Evolutionary conservation across 768 basidiomycete genomes (phyloP).

Genomic region (Amanita pseudoporphyria): DNA sequence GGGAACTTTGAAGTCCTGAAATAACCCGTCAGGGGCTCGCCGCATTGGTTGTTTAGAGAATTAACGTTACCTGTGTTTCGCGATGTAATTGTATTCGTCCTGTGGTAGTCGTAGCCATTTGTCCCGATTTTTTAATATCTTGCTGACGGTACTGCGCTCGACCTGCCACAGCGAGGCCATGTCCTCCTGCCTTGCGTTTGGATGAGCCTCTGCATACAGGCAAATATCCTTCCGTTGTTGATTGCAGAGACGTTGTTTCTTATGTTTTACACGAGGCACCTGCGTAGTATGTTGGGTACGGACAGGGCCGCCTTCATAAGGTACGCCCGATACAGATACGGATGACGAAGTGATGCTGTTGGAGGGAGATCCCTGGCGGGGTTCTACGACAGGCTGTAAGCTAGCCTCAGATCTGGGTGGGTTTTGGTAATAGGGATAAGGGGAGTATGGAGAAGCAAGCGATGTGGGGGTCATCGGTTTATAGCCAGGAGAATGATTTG

Average conservation of each 20-base stretch:
- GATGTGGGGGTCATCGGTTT: constrained; percentile 36
- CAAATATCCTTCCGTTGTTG: constrained; percentile 72
- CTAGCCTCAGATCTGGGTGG: constrained; percentile 38
- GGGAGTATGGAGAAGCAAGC: constrained; percentile 36
- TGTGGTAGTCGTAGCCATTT: constrained; percentile 68
- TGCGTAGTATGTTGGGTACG: constrained; percentile 15
- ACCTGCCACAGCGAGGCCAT: constrained; percentile 69
- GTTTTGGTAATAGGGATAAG: constrained; percentile 26
- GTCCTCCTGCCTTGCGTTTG: constrained; percentile 72
- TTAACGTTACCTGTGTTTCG: constrained; percentile 55
- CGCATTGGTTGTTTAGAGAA: not conserved
- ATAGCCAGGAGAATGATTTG: constrained; percentile 30
- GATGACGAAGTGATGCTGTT: constrained; percentile 45
- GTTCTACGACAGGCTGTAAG: constrained; percentile 25
- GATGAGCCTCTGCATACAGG: constrained; percentile 49
- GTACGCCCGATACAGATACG: constrained; percentile 29
- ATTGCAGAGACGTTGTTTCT: constrained; percentile 68
- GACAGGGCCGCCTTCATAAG: constrained; percentile 13
- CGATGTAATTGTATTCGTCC: constrained; percentile 45
- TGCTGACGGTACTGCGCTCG: constrained; percentile 90
- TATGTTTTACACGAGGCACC: constrained; percentile 36
- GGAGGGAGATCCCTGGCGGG: constrained; percentile 53
- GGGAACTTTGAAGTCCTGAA: constrained; percentile 74
- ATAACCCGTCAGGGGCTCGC: constrained; percentile 6
- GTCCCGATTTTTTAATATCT: constrained; percentile 80